Conservation (phyloP, 441 rosid species). For the Arabidopsis hybrid region DNA sequence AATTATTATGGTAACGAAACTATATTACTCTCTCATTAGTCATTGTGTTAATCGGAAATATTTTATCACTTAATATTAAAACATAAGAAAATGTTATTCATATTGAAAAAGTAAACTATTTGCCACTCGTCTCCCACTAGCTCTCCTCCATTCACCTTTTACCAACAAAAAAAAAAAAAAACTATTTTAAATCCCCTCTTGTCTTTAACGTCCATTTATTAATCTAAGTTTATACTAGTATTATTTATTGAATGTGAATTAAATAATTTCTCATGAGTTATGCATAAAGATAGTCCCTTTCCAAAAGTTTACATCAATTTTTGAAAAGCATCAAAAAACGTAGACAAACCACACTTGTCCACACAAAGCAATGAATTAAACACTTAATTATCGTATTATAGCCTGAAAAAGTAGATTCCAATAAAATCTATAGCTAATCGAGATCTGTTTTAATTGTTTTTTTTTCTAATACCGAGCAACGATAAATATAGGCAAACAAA, state of each 20-base stretch:
- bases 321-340: conserved; percentile 41
- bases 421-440: conserved; percentile 26
- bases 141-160: conserved; percentile 21
- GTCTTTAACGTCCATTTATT: conserved; percentile 29
- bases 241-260: conserved; percentile 5
- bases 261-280: conserved; percentile 12
- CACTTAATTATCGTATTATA: conserved; percentile 20
- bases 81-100: background rate
- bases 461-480: background rate
- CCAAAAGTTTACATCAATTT: conserved; percentile 41
- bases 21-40: background rate
- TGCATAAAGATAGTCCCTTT: conserved; percentile 40
- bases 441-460: conserved; percentile 23
- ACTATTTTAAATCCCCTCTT: conserved; percentile 11
- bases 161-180: background rate
- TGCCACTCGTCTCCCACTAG: conserved; percentile 48
- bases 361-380: conserved; percentile 37
- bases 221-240: background rate
- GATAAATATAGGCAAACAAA: background rate
- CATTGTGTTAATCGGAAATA: conserved; percentile 10
- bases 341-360: conserved; percentile 42
- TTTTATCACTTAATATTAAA: background rate
- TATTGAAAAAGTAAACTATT: conserved; percentile 35
- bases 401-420: conserved; percentile 38
- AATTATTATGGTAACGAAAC: background rate